phyloP scores from a whole-genome alignment of 495 filamentous ascomycete genomes.

The Annulohypoxylon bovei region DNA sequence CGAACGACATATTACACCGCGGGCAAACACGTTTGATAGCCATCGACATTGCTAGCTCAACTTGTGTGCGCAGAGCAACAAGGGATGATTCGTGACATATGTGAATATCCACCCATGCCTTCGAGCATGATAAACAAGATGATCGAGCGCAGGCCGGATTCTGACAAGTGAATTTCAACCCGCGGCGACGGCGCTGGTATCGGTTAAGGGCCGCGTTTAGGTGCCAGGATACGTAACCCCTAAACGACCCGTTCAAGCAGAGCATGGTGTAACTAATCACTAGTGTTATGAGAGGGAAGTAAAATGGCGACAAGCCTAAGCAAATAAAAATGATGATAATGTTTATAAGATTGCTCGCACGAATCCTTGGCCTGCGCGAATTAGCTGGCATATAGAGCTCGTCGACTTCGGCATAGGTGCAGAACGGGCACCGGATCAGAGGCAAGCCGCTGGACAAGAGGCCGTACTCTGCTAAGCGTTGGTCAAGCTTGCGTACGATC shows the following conservation, averaged over 20 bases:
- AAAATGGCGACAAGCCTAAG: slow-evolving; percentile 60
- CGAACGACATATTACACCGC: slow-evolving; percentile 85
- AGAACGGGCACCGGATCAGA: slow-evolving; percentile 90
- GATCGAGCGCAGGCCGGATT: slow-evolving; percentile 69
- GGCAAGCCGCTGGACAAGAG: slow-evolving; percentile 75
- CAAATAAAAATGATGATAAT: slow-evolving; percentile 54
- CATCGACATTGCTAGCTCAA: slow-evolving; percentile 90
- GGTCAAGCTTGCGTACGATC: slow-evolving; percentile 75
- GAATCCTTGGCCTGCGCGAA: slow-evolving; percentile 59
- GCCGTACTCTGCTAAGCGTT: slow-evolving; percentile 75
- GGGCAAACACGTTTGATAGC: slow-evolving; percentile 97
- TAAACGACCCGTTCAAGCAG: slow-evolving; percentile 46
- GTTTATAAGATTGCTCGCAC: slow-evolving; percentile 56
- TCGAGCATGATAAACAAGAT: slow-evolving; percentile 81
- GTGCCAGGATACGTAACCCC: slow-evolving; percentile 46
- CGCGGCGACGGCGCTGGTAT: slow-evolving; percentile 68
- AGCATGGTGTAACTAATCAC: slow-evolving; percentile 52
- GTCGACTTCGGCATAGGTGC: slow-evolving; percentile 87
- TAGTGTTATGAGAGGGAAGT: slow-evolving; percentile 61
- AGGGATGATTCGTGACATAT: slow-evolving; percentile 87
- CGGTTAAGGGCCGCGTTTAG: slow-evolving; percentile 64
- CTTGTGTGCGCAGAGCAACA: slow-evolving; percentile 81
- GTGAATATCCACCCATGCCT: slow-evolving; percentile 73
- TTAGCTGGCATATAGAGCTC: slow-evolving; percentile 72
- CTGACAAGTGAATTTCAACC: slow-evolving; percentile 78